Percentiles rank a stretch among this genome's conserved stretches.
phyloP scores from a whole-genome alignment of 202 grass and related monocot genomes.

The Alloteropsis angusta region DNA sequence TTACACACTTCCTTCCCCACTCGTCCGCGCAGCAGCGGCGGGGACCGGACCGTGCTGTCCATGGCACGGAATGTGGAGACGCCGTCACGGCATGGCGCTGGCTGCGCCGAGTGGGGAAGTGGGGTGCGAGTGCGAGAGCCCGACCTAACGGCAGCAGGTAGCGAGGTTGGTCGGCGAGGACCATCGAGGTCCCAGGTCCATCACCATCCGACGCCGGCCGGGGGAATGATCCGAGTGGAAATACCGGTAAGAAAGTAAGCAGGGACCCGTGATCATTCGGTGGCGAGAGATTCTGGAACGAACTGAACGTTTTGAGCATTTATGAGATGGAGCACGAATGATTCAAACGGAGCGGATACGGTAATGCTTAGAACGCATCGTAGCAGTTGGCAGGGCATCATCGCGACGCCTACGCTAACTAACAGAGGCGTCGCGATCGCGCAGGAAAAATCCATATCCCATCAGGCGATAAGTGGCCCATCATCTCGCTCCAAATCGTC shows the following conservation, averaged over 20 bases:
- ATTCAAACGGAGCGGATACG: background rate
- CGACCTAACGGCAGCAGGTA: slow-evolving; percentile 21
- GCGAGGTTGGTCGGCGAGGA: slow-evolving; percentile 13
- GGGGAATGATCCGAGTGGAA: background rate
- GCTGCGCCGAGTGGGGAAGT: too few species aligned
- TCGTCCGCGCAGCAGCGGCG: background rate
- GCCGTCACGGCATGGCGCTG: background rate
- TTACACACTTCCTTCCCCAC: background rate
- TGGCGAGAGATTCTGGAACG: background rate
- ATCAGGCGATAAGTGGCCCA: background rate
- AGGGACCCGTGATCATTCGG: background rate
- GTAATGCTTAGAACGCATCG: background rate
- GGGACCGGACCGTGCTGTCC: slow-evolving; percentile 2
- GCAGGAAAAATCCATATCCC: background rate
- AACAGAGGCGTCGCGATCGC: background rate
- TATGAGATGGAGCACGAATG: background rate
- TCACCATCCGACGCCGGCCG: background rate
- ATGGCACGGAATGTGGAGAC: slow-evolving; percentile 36
- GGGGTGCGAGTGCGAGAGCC: background rate
- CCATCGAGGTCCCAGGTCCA: background rate
- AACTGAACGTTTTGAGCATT: background rate
- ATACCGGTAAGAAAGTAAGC: background rate
- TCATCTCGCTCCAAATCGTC: slow-evolving; percentile 20
- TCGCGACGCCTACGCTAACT: background rate
- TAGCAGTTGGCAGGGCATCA: background rate